Base-by-base conservation (phyloP, 2,329 filamentous ascomycete species). In the Sclerotinia subarctica region DNA sequence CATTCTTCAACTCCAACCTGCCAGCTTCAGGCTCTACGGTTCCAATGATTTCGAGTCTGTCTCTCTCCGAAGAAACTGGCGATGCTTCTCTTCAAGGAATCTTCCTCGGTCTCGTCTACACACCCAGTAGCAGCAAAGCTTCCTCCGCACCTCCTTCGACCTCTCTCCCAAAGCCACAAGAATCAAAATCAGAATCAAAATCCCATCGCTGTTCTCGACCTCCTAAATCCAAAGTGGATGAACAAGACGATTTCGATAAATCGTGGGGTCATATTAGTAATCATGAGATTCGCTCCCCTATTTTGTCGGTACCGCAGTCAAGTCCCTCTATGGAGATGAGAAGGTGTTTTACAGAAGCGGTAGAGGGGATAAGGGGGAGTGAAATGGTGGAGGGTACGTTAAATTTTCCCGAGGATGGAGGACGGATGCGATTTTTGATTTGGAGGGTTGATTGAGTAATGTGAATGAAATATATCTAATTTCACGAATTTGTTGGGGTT, bases 381-480 rank as follows among this genome's bases (percentile, higher is more conserved):
- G 69, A 66, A 29, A 49, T 68, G 51, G 69, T 71, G 69, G 73
- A 76, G 64, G 74, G 74, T 0, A 70, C 68, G 21, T 58, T 74
- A 62, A 70, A 71, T 17, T 56, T 72, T 32, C 19, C 47, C 7
- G 19, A 42, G 5, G 68, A 70, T 1, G 69, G 64, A n/a, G 71
- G 70, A 21, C 72, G 62, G 59, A 64, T 73, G 8, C 70, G 69
- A 24, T 75, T 74, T 67, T 69, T 76, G 70, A 67, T 76, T 29
- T 75, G 73, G 66, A 68, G 72, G 29, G 69, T 71, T 44, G 73
- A 75, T 71, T 75, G 66, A 74, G 7, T 24, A 24, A 32, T 38
- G 6, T 38, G 4, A 19, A 11, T 24, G 13, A 7, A 17, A n/a
- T n/a, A 1, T 0, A 5, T 38, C 3, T 32, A n/a, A 3, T 42